phyloP scores from a whole-genome alignment of 78 protist species.

The Pigoraptor vietnamica region DNA sequence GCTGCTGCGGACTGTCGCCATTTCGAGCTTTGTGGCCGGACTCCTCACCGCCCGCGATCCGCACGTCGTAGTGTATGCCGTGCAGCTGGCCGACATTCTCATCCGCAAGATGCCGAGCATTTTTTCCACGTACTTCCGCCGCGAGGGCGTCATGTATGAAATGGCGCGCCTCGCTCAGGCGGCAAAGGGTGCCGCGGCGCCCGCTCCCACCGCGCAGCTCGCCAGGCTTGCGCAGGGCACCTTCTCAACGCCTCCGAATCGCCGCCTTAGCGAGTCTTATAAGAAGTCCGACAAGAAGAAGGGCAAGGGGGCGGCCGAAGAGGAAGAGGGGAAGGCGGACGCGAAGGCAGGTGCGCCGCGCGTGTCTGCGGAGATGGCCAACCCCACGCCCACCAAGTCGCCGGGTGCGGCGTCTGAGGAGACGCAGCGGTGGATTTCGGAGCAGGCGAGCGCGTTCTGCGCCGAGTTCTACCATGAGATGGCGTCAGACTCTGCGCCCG shows the following conservation, averaged over 20 bases:
- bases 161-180: background rate
- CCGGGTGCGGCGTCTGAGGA: background rate
- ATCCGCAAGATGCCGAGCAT: conserved; percentile 33
- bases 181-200: background rate
- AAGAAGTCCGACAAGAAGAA: background rate
- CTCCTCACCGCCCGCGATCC: background rate
- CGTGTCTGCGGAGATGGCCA: background rate
- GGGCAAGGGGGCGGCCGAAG: background rate
- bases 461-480: background rate
- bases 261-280: background rate
- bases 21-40: conserved; percentile 26
- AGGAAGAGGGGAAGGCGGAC: background rate
- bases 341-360: background rate
- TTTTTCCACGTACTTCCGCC: conserved; percentile 23
- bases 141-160: conserved; percentile 49
- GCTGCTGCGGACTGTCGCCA: background rate
- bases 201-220: background rate
- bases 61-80: background rate
- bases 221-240: background rate
- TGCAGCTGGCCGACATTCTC: conserved; percentile 9
- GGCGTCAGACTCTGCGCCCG: background rate
- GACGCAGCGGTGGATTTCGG: background rate
- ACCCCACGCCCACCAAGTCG: background rate
- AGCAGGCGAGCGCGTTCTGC: background rate
- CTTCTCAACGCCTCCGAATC: background rate